Evolutionary conservation across 225 moss, liverwort and hornwort species (phyloP).

Genomic region (Takakia lepidozioides): DNA sequence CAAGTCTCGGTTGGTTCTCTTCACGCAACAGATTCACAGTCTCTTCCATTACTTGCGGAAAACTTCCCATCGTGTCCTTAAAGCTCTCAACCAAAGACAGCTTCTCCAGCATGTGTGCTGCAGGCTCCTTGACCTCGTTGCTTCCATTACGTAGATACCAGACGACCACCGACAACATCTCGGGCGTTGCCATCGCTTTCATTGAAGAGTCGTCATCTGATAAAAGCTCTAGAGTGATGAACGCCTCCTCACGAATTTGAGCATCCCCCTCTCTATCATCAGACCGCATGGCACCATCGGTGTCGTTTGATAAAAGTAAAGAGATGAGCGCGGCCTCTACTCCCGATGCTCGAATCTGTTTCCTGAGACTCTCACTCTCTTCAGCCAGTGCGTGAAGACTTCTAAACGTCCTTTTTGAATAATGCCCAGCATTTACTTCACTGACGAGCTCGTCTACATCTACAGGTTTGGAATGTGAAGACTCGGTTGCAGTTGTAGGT

Average conservation of each 20-base stretch:
- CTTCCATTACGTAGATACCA: conserved; percentile 22
- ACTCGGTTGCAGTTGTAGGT: conserved; percentile 1
- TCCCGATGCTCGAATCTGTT: conserved; percentile 15
- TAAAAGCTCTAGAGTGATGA: conserved; percentile 15
- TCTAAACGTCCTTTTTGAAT: conserved; percentile 20
- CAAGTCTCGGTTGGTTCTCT: conserved; percentile 36
- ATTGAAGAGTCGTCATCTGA: conserved; percentile 24
- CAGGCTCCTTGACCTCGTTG: conserved; percentile 21
- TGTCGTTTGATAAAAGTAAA: conserved; percentile 11
- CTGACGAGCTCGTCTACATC: conserved; percentile 39
- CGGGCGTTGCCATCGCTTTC: conserved; percentile 24
- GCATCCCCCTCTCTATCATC: conserved; percentile 2
- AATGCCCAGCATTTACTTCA: conserved; percentile 24
- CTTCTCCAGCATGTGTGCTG: conserved; percentile 27
- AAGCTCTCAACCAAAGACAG: conserved; percentile 38
- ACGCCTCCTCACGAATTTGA: conserved; percentile 15
- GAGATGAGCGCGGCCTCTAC: conserved; percentile 22
- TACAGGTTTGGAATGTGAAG: conserved; percentile 1
- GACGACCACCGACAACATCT: conserved; percentile 25
- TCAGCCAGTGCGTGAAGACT: conserved; percentile 12
- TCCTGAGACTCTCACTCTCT: conserved; percentile 4
- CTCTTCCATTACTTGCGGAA: conserved; percentile 21
- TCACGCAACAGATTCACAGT: conserved; percentile 26
- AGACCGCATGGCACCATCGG: conserved; percentile 5
- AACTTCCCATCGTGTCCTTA: conserved; percentile 34